Evolutionary conservation across 257 asterid species (phyloP), one percentile per base, ranked within the genome.

Genomic region (Fraxinus excelsior): DNA sequence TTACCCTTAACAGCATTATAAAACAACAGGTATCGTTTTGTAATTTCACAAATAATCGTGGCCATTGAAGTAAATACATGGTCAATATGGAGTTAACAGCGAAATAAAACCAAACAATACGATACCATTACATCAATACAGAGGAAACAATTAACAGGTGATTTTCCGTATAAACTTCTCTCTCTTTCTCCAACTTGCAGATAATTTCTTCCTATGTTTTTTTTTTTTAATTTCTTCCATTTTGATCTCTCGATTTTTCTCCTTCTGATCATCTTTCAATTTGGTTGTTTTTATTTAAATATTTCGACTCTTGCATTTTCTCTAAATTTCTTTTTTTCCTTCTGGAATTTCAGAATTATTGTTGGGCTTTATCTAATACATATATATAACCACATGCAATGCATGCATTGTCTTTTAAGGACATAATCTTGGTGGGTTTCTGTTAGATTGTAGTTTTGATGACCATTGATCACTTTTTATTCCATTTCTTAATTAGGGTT

Each of bases 221-320:
- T 51, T 67, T 66, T 62, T 3, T 2, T 4, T 14, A 80, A 73
- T 69, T 72, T 78, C 69, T 64, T 44, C n/a, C 62, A 35, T 40
- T 80, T 82, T 62, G 88, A 82, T 85, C 87, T 80, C 67, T 72
- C 78, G 86, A 77, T 79, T 83, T 78, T 78, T 74, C 65, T 72
- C 79, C 40, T 66, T 65, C 68, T 79, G 80, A 72, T 71, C 83
- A 69, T 29, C 82, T 78, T 31, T 74, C 65, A 78, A 72, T 76
- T 78, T 71, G 85, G 86, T 80, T 56, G 53, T 82, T 79, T 78
- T 79, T 72, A 73, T 42, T n/a, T 21, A 71, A 67, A 29, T 67
- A 75, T 66, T 65, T 67, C 67, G 23, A 11, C 35, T 64, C 7
- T 7, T 26, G 34, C 31, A 38, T 71, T 62, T 44, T 34, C 7